Percentiles rank a stretch among this genome's conserved stretches.
Conservation (phyloP, 2,329 filamentous ascomycete species). For the Aureobasidium zeae region DNA sequence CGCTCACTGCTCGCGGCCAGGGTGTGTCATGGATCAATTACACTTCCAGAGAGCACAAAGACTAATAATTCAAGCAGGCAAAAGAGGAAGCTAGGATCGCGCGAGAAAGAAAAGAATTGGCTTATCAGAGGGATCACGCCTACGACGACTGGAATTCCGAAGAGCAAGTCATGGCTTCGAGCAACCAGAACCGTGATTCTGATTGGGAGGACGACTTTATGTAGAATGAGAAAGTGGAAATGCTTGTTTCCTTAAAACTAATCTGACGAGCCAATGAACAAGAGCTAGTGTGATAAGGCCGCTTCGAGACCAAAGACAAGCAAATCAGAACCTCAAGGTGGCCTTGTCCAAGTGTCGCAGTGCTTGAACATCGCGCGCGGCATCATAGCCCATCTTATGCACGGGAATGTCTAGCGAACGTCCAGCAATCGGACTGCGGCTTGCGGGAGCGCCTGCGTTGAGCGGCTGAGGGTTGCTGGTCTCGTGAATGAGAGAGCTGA, state of each 20-base stretch:
- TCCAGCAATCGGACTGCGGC: conserved; percentile 24
- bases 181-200: conserved; percentile 73
- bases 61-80: conserved; percentile 37
- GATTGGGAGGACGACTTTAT: conserved; percentile 90
- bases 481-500: conserved; percentile 35
- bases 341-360: conserved; percentile 31
- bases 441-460: conserved; percentile 19
- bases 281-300: too few species aligned
- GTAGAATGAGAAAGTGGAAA: conserved; percentile 35
- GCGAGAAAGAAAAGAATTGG: conserved; percentile 77
- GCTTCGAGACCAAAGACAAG: too few species aligned
- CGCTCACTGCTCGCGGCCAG: conserved; percentile 52
- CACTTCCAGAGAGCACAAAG: background rate
- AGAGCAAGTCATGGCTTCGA: conserved; percentile 65
- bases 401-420: conserved; percentile 30
- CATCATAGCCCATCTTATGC: conserved; percentile 32
- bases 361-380: conserved; percentile 28
- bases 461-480: conserved; percentile 10
- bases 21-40: conserved; percentile 39
- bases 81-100: conserved; percentile 66
- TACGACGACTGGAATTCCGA: conserved; percentile 89
- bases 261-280: too few species aligned
- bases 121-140: conserved; percentile 93
- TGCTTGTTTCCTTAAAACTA: too few species aligned
- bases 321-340: conserved; percentile 23